Evolutionary conservation across 805 yeast genomes (phyloP), one percentile per base, ranked within the genome.

Genomic region (Candida vartiovaarae): DNA sequence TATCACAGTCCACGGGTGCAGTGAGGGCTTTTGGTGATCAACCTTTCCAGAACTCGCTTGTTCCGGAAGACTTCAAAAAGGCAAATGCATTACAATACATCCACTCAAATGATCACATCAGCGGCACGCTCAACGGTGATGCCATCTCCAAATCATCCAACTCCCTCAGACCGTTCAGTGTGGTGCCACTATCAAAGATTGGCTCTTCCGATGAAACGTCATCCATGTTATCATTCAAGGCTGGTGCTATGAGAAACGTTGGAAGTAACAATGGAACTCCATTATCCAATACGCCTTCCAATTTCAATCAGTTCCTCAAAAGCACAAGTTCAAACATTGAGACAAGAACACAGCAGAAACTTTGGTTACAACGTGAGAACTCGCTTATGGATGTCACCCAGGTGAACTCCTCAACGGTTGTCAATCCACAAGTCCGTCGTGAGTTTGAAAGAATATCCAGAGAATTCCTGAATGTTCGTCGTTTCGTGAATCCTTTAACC

Each of bases 321-420:
- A 41, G 66, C 3, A 67, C 64, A 34, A 51, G 62, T 44, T 47
- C 61, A 1, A 66, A 66, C 41, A 59, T 66, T 28, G 85, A 80
- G 47, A 79, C 86, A 1, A 71, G 95, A 64, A 85, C 95, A 0
- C 95, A 87, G 57, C 93, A 84, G 57, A 75, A 81, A 49, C 70
- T 88, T 41, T 86, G 95, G 95, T 66, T 87, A 31, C 95, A 84
- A 60, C 69, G 91, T 50, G 91, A 84, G 51, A 82, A 77, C 53
- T 78, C 86, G 3, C 65, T 83, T 35, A 66, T 82, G 64, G 90
- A 82, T 57, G 62, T 80, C 6, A 45, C 57, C 1, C 37, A 44
- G 37, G 31, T 45, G 28, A 53, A 50, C 35, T 43, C 43, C 30
- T 27, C 47, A 6, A 26, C 20, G 11, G 11, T n/a, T 11, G 41